Conservation (phyloP, 163 green algal species). For the Scenedesmus sp. region DNA sequence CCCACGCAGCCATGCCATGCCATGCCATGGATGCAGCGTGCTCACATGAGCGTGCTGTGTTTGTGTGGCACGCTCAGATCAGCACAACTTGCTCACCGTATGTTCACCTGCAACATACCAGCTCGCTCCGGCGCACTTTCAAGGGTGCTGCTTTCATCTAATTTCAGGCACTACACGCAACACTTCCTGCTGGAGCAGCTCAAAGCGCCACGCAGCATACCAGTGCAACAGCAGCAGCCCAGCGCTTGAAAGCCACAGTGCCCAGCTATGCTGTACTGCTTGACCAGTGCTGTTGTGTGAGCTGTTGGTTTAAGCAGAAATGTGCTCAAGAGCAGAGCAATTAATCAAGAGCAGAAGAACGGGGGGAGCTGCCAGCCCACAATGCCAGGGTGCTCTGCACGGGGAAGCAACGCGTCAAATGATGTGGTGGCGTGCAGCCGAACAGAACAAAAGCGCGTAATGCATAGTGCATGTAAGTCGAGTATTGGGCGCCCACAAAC, state of each 20-base stretch:
- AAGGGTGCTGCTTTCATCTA: too few relatives aligned
- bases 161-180: not conserved
- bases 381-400: not conserved
- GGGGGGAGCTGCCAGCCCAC: not conserved
- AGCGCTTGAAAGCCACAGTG: not conserved
- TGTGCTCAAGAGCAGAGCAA: not conserved
- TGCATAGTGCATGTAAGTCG: not conserved
- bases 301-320: not conserved
- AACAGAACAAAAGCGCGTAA: not conserved
- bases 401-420: not conserved
- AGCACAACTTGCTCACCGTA: too few relatives aligned
- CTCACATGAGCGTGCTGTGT: too few relatives aligned
- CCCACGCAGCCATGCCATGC: too few relatives aligned
- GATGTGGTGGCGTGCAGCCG: too few relatives aligned
- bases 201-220: not conserved
- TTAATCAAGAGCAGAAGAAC: not conserved
- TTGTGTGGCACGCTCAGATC: too few relatives aligned
- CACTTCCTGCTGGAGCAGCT: not conserved
- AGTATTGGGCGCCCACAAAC: not conserved
- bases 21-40: too few relatives aligned
- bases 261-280: not conserved
- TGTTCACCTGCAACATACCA: too few relatives aligned
- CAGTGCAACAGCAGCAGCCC: not conserved
- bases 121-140: too few relatives aligned
- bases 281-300: not conserved